A percentile compares a stretch with the other conserved stretches of the same genome.
Conservation (phyloP, 1,284 basidiomycete species). For the Leccinum pallidistipes region DNA sequence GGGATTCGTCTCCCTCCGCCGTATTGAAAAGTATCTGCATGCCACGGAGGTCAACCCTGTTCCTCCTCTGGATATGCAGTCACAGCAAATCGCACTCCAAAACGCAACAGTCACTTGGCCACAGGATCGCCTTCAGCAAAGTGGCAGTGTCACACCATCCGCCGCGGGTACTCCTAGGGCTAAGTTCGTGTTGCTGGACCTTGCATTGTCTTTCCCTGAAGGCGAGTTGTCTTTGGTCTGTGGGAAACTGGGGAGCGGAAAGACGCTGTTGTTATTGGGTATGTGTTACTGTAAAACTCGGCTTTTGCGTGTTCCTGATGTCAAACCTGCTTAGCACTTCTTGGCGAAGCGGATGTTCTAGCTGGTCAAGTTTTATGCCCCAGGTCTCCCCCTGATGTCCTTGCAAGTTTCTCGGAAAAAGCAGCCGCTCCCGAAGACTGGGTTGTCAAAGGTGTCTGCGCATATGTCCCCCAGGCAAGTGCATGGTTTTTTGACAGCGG, state of each 20-base stretch:
- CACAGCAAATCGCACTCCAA: constrained; percentile 67
- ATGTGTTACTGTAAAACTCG: constrained; percentile 15
- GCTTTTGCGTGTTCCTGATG: constrained; percentile 8
- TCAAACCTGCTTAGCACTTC: constrained; percentile 52
- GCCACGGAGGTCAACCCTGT: constrained; percentile 68
- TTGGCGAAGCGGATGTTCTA: constrained; percentile 88
- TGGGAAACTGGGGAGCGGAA: constrained; percentile 81
- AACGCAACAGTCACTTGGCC: constrained; percentile 92
- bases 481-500: neutral
- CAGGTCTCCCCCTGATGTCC: constrained; percentile 77
- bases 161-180: constrained; percentile 69
- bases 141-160: constrained; percentile 49
- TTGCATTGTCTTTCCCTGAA: constrained; percentile 76
- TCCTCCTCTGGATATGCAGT: constrained; percentile 55
- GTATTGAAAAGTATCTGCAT: constrained; percentile 88
- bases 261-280: constrained; percentile 78
- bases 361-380: constrained; percentile 81
- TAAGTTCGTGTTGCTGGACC: constrained; percentile 81
- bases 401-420: constrained; percentile 56
- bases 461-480: constrained; percentile 90
- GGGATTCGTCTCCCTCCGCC: constrained; percentile 82
- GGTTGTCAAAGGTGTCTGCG: constrained; percentile 76
- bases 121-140: constrained; percentile 57
- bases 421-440: constrained; percentile 57
- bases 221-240: constrained; percentile 82